Percentiles rank a stretch among this genome's conserved stretches.
These are phyloP conservation scores for Venturia oleaginea DNA, from an alignment of 2,329 filamentous ascomycete genomes.

Conservation along the genomic window DNA sequence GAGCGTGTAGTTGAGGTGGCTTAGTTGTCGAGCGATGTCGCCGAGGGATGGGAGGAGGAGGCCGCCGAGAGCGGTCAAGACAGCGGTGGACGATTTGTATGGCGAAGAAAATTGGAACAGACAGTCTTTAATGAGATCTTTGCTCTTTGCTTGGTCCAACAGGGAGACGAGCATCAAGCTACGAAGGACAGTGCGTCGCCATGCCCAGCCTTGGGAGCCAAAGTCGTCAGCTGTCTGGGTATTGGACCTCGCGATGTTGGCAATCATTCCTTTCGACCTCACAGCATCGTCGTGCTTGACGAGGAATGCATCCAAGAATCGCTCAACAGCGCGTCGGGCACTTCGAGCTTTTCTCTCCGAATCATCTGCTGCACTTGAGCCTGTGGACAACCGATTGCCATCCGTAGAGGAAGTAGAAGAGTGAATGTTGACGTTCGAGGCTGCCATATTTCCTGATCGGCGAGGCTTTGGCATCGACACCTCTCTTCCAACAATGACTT, in stretches of 20 bases:
- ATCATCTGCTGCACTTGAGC: constrained; percentile 29
- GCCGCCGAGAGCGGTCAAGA: constrained; percentile 43
- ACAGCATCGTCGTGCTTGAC: constrained; percentile 50
- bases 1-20: constrained; percentile 49
- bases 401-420: constrained; percentile 2
- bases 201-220: constrained; percentile 38
- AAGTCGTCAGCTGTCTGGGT: constrained; percentile 28
- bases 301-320: constrained; percentile 48
- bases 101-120: constrained; percentile 45
- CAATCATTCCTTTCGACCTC: constrained; percentile 28
- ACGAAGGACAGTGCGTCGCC: constrained; percentile 47
- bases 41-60: constrained; percentile 51
- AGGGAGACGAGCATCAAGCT: constrained; percentile 52
- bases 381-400: constrained; percentile 18
- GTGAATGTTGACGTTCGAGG: not conserved
- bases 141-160: constrained; percentile 45
- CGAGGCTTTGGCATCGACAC: constrained; percentile 25
- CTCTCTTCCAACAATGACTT: constrained; percentile 50
- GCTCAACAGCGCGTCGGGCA: constrained; percentile 37
- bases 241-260: constrained; percentile 26
- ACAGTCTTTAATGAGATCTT: constrained; percentile 29
- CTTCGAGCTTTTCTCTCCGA: constrained; percentile 27
- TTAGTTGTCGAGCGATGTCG: constrained; percentile 46
- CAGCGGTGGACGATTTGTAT: constrained; percentile 47
- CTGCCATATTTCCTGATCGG: constrained; percentile 2